Evolutionary conservation across 2,329 filamentous ascomycete species (phyloP), one percentile per base, ranked within the genome.

Genomic region (Phyllosticta citrichinensis): DNA sequence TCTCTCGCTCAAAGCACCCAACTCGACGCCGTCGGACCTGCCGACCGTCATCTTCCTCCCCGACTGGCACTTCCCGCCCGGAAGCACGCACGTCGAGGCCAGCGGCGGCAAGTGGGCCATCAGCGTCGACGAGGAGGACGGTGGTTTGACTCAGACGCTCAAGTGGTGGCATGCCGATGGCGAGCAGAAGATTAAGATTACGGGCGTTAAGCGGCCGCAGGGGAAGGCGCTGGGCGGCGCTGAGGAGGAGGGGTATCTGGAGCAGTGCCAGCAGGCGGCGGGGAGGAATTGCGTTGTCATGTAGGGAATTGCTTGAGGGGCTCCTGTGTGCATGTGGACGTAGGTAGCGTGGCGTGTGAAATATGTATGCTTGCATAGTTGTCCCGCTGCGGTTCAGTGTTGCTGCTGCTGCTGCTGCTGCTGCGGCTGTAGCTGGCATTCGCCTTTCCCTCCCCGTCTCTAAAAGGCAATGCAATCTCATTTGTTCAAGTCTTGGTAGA

Each of bases 131-230:
- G 87, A 91, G 61, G 81, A 84, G 9, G 83, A 88, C 64, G 84
- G 83, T 0, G 84, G 84, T 5, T 77, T 84, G 66, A 78, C 91
- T 63, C 93, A 97, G 76, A 83, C 83, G 65, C 76, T 99, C 64
- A 84, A 84, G 67, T 99, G 94, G 94, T 97, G 93, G 92, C 92
- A 99, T 75, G 84, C 84, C 0, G 87, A 87, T 61, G 94, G 93
- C 2, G 85, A 91, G 66, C 93, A 97, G 75, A 85, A 78, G 55
- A 80, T 99, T 60, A 88, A 82, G 64, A 81, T 97, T 9, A 86
- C 82, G 20, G 94, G 94, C 0, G 76, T 89, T 20, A 84, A 88
- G 67, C 82, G 87, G 67, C 86, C 80, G 66, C 71, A 73, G 55
- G 74, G 74, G 4, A 68, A 66, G 40, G 71, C 66, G 56, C 64